Base-by-base conservation (phyloP, 1,139 yeast species). In the Hyphopichia khmerensis region DNA sequence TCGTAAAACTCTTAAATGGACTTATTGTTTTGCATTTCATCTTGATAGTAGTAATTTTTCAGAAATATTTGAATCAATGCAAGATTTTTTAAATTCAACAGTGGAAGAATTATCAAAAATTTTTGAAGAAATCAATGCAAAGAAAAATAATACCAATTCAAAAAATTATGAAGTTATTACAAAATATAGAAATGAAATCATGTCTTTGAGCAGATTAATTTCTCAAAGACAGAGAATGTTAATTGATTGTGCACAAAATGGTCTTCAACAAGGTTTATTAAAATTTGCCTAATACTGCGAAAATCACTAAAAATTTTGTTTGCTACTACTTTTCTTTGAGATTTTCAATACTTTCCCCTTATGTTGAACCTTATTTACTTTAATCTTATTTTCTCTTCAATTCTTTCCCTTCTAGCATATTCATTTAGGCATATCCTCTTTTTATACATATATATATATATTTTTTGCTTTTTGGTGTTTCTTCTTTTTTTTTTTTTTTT, bases 1-100 rank as follows among this genome's bases (percentile, higher is more conserved):
- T 2, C 72, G 98, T 44, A 82, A 82, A 39, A 81, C 91, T 2
- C 69, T 93, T 41, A 87, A 89, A 64, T 93, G 98, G 98, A 83
- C 97, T 0, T 91, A 88, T 63, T 90, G 91, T 5, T 79, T 89
- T 58, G 84, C 89, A 2, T 93, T 68, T 56, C 88, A 84, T 59
- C 69, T 89, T 34, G 73, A 73, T 35, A 67, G 66, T 31, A 67
- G 73, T 36, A 69, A 77, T 45, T 69, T 72, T 50, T 73, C 80
- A 6, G 75, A 77, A 40, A 77, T 89, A 13, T 82, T 89, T 54
- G 96, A 89, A 53, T 82, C 79, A 43, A 82, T 82, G 55, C 96
- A 90, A 60, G 82, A 77, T 45, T 80, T 80, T 43, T 67, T 93
- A 39, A 84, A 84, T 42, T 69, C 76, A 48, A 82, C 90, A 1